phyloP scores from a whole-genome alignment of 495 filamentous ascomycete genomes.

The Aspergillus bridgeri region DNA sequence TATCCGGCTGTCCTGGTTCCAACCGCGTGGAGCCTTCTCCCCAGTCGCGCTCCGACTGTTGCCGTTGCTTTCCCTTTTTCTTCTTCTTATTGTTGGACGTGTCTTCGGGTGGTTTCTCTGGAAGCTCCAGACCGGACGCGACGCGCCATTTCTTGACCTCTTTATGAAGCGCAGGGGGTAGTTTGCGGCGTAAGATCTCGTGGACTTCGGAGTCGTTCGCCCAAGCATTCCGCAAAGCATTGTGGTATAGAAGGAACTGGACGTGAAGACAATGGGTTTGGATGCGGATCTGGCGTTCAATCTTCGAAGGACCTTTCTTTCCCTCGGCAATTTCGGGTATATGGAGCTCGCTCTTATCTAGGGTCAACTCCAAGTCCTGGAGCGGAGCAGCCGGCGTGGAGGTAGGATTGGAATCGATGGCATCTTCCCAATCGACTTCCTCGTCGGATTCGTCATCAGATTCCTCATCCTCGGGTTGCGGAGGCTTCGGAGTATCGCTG shows the following conservation, averaged over 20 bases:
- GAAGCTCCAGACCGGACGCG: constrained; percentile 57
- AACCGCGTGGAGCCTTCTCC: constrained; percentile 62
- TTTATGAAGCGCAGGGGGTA: constrained; percentile 62
- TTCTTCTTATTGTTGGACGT: constrained; percentile 34
- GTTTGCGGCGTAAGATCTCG: constrained; percentile 65
- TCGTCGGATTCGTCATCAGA: constrained; percentile 60
- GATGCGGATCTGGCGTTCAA: constrained; percentile 71
- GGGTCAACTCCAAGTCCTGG: constrained; percentile 70
- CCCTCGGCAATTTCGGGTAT: constrained; percentile 58
- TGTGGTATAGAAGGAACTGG: constrained; percentile 82
- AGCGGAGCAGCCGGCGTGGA: constrained; percentile 24
- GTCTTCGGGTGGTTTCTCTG: constrained; percentile 31
- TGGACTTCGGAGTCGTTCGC: constrained; percentile 75
- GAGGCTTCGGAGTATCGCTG: constrained; percentile 18
- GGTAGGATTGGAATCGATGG: constrained; percentile 48
- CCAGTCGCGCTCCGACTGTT: constrained; percentile 66
- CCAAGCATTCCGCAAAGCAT: constrained; percentile 84
- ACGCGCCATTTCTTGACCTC: constrained; percentile 74
- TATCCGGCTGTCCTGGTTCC: constrained; percentile 65
- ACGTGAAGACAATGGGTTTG: constrained; percentile 87
- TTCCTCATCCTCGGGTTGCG: constrained; percentile 29
- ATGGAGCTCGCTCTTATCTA: constrained; percentile 57
- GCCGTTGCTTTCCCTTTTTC: constrained; percentile 43
- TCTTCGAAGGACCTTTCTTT: constrained; percentile 84
- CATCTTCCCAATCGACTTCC: constrained; percentile 88